Evolutionary conservation across 2,329 filamentous ascomycete genomes (phyloP).

Genomic region (Triangularia verruculosa): DNA sequence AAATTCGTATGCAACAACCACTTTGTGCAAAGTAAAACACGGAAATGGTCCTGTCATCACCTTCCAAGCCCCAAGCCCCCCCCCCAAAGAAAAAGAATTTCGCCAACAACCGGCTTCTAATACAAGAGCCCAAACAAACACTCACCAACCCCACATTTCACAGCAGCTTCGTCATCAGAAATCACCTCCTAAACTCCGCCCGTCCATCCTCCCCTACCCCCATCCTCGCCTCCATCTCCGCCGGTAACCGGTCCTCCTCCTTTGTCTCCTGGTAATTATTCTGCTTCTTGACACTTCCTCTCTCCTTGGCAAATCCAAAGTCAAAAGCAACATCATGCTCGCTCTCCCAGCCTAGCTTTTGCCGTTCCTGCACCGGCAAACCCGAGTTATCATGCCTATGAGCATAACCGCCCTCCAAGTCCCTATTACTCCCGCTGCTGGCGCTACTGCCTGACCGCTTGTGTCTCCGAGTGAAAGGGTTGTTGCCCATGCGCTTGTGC

Average conservation of each 20-base stretch:
- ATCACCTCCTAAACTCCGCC: neutral
- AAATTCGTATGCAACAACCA: no score
- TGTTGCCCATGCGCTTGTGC: slow-evolving; percentile 21
- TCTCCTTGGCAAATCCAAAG: slow-evolving; percentile 17
- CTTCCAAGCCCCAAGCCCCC: no score
- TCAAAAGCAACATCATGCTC: slow-evolving; percentile 26
- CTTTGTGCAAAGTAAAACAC: no score
- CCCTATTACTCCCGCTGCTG: neutral
- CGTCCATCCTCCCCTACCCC: neutral
- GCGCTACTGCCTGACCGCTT: neutral
- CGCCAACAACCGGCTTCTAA: no score
- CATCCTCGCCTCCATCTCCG: neutral
- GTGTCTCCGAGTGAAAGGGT: neutral
- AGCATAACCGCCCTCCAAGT: neutral
- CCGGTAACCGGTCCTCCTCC: neutral
- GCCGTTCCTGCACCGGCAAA: slow-evolving; percentile 17
- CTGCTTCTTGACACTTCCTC: neutral
- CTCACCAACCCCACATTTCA: no score
- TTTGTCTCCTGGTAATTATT: neutral
- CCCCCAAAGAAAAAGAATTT: no score
- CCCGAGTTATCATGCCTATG: neutral
- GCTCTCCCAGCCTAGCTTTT: slow-evolving; percentile 26
- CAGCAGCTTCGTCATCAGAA: no score
- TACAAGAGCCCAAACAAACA: no score
- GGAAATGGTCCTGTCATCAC: no score